Evolutionary conservation across 768 basidiomycete species (phyloP), one percentile per base, ranked within the genome.

Genomic region (Crepidotus variabilis): DNA sequence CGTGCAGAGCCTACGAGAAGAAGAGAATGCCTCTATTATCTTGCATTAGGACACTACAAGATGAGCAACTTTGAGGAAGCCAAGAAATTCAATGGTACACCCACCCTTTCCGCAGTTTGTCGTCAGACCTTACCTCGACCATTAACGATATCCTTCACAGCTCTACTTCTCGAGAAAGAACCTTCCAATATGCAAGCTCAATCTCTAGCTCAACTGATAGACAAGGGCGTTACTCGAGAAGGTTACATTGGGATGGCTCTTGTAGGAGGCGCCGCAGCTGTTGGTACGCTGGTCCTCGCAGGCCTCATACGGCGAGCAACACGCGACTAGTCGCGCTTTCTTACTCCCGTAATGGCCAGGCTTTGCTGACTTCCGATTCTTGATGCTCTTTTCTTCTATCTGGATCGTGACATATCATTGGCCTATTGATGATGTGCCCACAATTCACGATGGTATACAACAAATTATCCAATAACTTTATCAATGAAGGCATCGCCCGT

Each of bases 161-260:
- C 83, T 28, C 75, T 96, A 13, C 78, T 99, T 6, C 73, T 98
- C 50, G 88, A 91, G 59, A 94, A 92, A 68, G 97, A 99, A 69
- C 97, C 97, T 0, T 75, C 85, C 39, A 99, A 99, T 69, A 71
- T 98, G 60, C 97, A 98, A 71, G 91, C 94, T 13, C 88, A 91
- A 61, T 94, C 92, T 55, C 76, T 99, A 51, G 79, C 77, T 6
- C 77, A 81, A n/a, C 78, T 98, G 47, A 96, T 98, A 53, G 95
- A 98, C 54, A 80, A 85, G 62, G 89, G 85, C 32, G 87, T 95
- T 45, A 78, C 90, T 51, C 84, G 84, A 76, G 96, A 99, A 72
- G 95, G 95, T n/a, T 98, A 98, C 70, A 92, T 98, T 50, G 97
- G 97, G 48, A 94, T 99, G 88, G 97, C 94, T 13, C 78, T 99